These are phyloP conservation scores for Pulveroboletus sp. DNA, from an alignment of 768 basidiomycete species.

Conservation along the genomic window DNA sequence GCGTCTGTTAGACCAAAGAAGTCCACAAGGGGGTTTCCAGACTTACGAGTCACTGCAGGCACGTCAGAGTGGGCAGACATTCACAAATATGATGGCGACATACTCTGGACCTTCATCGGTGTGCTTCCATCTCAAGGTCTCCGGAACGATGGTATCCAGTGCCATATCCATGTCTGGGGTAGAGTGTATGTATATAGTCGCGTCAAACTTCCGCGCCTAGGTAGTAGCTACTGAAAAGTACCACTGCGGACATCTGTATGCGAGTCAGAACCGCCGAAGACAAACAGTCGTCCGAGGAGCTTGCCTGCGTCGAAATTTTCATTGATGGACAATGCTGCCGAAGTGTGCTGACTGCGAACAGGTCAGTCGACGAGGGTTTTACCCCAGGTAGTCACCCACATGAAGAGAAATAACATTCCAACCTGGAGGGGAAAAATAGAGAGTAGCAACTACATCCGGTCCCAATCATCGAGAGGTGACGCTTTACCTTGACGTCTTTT, in stretches of 20 bases:
- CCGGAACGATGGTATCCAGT: conserved; percentile 83
- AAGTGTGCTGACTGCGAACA: conserved; percentile 65
- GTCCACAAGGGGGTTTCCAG: neutral
- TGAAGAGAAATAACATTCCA: conserved; percentile 87
- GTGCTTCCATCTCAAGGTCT: conserved; percentile 75
- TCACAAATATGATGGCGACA: conserved; percentile 8
- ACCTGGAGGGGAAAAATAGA: conserved; percentile 38
- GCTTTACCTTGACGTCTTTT: conserved; percentile 53
- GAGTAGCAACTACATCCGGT: neutral
- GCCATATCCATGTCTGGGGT: conserved; percentile 90
- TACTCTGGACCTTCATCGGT: conserved; percentile 92
- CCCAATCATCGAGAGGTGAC: neutral
- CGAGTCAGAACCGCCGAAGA: conserved; percentile 7
- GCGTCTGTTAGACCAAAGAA: conserved; percentile 1
- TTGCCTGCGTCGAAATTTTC: conserved; percentile 84
- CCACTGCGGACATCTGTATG: conserved; percentile 42
- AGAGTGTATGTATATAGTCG: conserved; percentile 32
- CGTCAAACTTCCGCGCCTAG: conserved; percentile 4
- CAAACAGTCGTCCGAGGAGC: conserved; percentile 5
- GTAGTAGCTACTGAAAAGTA: conserved; percentile 12
- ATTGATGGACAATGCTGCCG: conserved; percentile 76
- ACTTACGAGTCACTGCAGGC: conserved; percentile 67
- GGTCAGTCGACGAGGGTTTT: conserved; percentile 6
- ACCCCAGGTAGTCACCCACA: conserved; percentile 42
- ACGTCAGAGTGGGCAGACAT: neutral